Conservation (phyloP, 805 yeast genomes). For the Teunomyces aglyptinius region DNA sequence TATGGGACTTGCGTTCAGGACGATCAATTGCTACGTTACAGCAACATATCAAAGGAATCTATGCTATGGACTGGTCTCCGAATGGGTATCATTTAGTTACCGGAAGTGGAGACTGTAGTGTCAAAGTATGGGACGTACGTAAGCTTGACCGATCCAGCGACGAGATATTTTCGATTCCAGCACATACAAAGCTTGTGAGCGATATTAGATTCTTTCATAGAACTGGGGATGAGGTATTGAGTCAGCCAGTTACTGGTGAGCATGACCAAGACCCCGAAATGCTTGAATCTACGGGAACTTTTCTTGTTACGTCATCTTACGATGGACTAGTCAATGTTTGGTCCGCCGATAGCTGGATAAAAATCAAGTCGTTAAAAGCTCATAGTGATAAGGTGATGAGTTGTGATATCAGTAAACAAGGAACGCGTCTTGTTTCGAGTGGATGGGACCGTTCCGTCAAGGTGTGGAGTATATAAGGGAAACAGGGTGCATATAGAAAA, state of each 20-base stretch:
- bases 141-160: constrained; percentile 24
- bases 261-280: constrained; percentile 26
- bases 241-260: constrained; percentile 27
- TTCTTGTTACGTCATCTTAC: constrained; percentile 62
- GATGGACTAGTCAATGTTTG: constrained; percentile 63
- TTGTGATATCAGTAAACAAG: constrained; percentile 52
- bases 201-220: constrained; percentile 52
- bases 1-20: constrained; percentile 91
- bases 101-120: constrained; percentile 78
- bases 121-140: constrained; percentile 87
- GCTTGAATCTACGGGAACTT: constrained; percentile 40
- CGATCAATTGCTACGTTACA: constrained; percentile 53
- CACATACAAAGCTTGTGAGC: constrained; percentile 72
- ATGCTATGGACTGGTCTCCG: constrained; percentile 69
- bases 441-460: constrained; percentile 87
- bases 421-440: constrained; percentile 50
- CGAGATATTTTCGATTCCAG: constrained; percentile 55
- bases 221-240: constrained; percentile 14
- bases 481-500: constrained; percentile 4
- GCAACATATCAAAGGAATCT: constrained; percentile 73
- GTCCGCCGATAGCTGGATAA: constrained; percentile 71
- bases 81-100: constrained; percentile 77
- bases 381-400: constrained; percentile 68
- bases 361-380: constrained; percentile 51
- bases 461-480: constrained; percentile 43